Base-by-base conservation (phyloP, 2,329 filamentous ascomycete species). In the Penicillium aurantiogriseum region DNA sequence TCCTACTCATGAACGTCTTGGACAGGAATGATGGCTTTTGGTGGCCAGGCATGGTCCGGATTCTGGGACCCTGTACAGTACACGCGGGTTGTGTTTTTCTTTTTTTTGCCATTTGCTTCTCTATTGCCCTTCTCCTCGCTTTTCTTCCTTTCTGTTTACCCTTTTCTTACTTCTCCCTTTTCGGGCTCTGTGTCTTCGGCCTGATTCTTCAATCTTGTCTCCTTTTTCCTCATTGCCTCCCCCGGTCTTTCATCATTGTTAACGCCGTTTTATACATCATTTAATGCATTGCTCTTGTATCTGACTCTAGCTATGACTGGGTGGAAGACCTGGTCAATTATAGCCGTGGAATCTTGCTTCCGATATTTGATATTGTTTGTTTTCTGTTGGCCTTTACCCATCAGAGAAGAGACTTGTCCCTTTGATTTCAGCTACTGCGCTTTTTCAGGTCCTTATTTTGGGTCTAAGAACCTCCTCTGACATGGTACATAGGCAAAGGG, bases 31-130 rank as follows among this genome's bases (percentile, higher is more conserved):
- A 55, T 38, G 54, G 47, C 40, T 27, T 52, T 53, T 36, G 52
- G 54, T 58, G 51, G 42, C 51, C 54, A 29, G 57, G 38, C 52
- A 59, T 57, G 58, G 49, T 57, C 48, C 58, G 51, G 39, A 44
- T 58, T 48, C 46, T 43, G 42, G 44, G 49, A 44, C 56, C 51
- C 57, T 65, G 65, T 67, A 66, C 57, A 67, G 62, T 62, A 60
- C 61, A 61, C 53, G 43, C 35, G 58, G 54, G 58, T 60, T 63
- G 54, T 64, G 61, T 64, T 46, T 46, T 33, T 59, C 39, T 59
- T 57, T 51, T 51, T 27, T 54, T 60, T 40, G 46, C 54, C 46
- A 27, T 54, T 61, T 58, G 35, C 50, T 51, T 56, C 46, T 54
- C 38, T 44, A 42, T 58, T 60, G 57, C 49, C 54, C 29, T 58